Conservation (phyloP, 345 rosid species). For the Lumnitzera littorea region DNA sequence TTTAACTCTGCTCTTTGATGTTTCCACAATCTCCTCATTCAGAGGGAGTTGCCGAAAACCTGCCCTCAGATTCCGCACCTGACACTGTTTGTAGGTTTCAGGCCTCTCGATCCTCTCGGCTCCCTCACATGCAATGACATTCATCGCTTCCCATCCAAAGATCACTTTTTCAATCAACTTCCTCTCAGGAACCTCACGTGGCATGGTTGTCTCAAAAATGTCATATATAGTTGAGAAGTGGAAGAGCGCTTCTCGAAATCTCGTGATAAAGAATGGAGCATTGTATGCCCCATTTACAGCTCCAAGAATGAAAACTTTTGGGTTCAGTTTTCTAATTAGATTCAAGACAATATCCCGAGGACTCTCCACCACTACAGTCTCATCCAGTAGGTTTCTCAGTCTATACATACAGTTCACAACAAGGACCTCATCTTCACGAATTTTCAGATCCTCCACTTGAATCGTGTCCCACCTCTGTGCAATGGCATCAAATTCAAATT, state of each 20-base stretch:
- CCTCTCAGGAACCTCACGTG: slow-evolving; percentile 44
- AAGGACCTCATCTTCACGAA: slow-evolving; percentile 37
- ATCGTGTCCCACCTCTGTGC: slow-evolving; percentile 62
- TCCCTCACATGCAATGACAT: slow-evolving; percentile 51
- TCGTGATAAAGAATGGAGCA: slow-evolving; percentile 43
- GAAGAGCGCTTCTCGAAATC: slow-evolving; percentile 53
- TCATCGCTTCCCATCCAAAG: slow-evolving; percentile 38
- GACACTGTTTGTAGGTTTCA: slow-evolving; percentile 53
- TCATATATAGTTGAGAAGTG: slow-evolving; percentile 44
- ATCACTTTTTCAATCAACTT: slow-evolving; percentile 38
- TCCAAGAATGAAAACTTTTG: slow-evolving; percentile 35
- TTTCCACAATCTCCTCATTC: slow-evolving; percentile 26
- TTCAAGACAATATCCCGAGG: slow-evolving; percentile 40
- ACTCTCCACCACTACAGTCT: slow-evolving; percentile 39
- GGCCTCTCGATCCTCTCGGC: slow-evolving; percentile 49
- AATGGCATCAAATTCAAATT: slow-evolving; percentile 45
- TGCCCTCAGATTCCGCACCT: slow-evolving; percentile 30
- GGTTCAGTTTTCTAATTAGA: slow-evolving; percentile 35
- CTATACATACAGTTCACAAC: slow-evolving; percentile 36
- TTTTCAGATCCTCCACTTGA: slow-evolving; percentile 40
- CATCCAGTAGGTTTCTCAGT: slow-evolving; percentile 47
- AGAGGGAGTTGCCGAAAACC: slow-evolving; percentile 38
- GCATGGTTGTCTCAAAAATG: slow-evolving; percentile 34
- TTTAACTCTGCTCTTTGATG: slow-evolving; percentile 29
- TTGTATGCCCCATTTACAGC: slow-evolving; percentile 33